phyloP scores from a whole-genome alignment of 1,284 basidiomycete genomes.

The Gyrodon tennesseensis region DNA sequence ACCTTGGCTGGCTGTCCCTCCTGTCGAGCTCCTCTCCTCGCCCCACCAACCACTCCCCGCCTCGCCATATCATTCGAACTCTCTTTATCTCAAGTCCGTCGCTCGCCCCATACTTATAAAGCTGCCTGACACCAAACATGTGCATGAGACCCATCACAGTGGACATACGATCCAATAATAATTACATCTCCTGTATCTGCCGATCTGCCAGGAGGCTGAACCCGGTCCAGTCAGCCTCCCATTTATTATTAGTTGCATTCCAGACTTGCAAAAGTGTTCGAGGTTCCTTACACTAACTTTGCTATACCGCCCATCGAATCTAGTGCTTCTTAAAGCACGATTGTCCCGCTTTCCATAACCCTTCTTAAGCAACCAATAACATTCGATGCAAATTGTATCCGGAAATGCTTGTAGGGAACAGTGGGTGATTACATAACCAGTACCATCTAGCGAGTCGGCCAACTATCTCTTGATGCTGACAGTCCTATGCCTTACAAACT shows the following conservation, averaged over 20 bases:
- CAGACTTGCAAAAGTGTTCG: no score
- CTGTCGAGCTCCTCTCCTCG: background rate
- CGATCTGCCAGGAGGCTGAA: background rate
- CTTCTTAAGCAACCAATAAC: background rate
- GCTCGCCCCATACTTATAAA: background rate
- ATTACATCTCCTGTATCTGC: background rate
- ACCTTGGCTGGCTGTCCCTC: no score
- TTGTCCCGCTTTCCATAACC: background rate
- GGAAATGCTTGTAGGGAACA: background rate
- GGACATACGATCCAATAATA: background rate
- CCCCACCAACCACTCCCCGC: background rate
- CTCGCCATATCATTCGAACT: no score
- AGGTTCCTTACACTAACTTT: no score
- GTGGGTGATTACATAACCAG: slow-evolving; percentile 5
- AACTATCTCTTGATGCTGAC: slow-evolving; percentile 10
- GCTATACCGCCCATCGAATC: no score
- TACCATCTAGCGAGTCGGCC: no score
- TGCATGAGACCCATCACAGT: background rate
- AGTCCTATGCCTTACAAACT: slow-evolving; percentile 75
- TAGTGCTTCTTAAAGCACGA: no score
- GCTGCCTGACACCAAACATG: background rate
- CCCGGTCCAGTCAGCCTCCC: no score
- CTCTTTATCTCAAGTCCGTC: no score
- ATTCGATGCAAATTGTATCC: background rate
- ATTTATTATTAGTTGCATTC: no score